Percentiles rank a stretch among this genome's conserved stretches.
These are phyloP conservation scores for Neurospora pannonica DNA, from an alignment of 495 filamentous ascomycete species.

Conservation along the genomic window DNA sequence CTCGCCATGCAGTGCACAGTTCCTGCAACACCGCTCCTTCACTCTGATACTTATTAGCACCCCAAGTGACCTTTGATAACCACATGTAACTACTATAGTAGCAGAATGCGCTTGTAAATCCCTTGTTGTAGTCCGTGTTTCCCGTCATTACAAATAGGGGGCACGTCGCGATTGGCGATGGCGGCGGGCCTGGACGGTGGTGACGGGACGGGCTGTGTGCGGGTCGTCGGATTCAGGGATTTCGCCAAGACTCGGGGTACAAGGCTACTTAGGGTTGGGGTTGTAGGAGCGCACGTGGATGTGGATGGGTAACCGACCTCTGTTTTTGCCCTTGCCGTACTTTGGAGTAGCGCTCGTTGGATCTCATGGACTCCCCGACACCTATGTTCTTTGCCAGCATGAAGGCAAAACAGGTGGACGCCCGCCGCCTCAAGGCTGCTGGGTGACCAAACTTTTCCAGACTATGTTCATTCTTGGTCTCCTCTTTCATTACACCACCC, in stretches of 20 bases:
- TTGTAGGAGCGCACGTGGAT: constrained; percentile 3
- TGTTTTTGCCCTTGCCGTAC: not conserved
- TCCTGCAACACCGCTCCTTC: not conserved
- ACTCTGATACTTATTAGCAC: not conserved
- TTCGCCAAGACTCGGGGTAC: constrained; percentile 7
- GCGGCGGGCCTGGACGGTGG: not conserved
- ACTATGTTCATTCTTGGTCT: constrained; percentile 12
- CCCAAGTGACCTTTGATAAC: not conserved
- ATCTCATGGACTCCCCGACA: constrained; percentile 15
- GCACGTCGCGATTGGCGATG: not conserved
- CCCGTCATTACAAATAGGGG: not conserved
- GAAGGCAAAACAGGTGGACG: constrained; percentile 31
- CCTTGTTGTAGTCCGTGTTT: not conserved
- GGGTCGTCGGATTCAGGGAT: not conserved
- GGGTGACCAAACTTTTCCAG: constrained; percentile 25
- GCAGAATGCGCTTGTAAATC: not conserved
- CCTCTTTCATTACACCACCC: constrained; percentile 10
- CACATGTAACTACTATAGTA: not conserved
- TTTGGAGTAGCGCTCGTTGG: not conserved
- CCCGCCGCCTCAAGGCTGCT: constrained; percentile 27
- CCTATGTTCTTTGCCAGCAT: constrained; percentile 26
- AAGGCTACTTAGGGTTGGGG: constrained; percentile 22
- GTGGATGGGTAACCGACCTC: not conserved
- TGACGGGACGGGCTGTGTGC: not conserved
- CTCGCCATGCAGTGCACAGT: not conserved